These are phyloP conservation scores for Monascus ruber DNA, from an alignment of 2,329 filamentous ascomycete species.

Conservation along the genomic window DNA sequence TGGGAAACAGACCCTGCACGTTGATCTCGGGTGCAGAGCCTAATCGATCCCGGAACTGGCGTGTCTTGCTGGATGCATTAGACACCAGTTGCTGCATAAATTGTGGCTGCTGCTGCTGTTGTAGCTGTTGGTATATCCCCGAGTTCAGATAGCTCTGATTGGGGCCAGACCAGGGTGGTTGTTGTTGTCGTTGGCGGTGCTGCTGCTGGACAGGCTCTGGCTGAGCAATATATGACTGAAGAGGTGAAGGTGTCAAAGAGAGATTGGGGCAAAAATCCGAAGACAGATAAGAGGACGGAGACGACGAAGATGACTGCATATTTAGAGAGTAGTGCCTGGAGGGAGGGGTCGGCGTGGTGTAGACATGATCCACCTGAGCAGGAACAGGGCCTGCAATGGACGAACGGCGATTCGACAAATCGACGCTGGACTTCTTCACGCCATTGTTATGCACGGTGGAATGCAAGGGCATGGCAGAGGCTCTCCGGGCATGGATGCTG, in stretches of 20 bases:
- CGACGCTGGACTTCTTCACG: constrained; percentile 25
- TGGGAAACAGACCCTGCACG: constrained; percentile 4
- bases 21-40: constrained; percentile 23
- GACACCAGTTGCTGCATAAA: constrained; percentile 10
- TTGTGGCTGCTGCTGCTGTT: constrained; percentile 5
- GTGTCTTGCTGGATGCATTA: constrained; percentile 8
- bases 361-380: constrained; percentile 15
- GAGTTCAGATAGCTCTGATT: no score
- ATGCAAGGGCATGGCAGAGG: constrained; percentile 13
- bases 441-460: constrained; percentile 12
- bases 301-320: no score
- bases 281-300: no score
- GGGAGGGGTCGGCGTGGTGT: no score
- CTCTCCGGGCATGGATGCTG: constrained; percentile 1
- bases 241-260: no score
- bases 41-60: constrained; percentile 22
- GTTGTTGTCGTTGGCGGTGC: no score
- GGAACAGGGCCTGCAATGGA: constrained; percentile 12
- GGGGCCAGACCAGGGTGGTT: no score
- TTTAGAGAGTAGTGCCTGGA: no score
- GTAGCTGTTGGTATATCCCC: not conserved
- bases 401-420: constrained; percentile 19
- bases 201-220: no score
- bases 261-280: no score
- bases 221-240: no score